A percentile compares a stretch with the other conserved stretches of the same genome.
Conservation (phyloP, 1,284 basidiomycete genomes). For the Cutaneotrichosporon arboriforme region DNA sequence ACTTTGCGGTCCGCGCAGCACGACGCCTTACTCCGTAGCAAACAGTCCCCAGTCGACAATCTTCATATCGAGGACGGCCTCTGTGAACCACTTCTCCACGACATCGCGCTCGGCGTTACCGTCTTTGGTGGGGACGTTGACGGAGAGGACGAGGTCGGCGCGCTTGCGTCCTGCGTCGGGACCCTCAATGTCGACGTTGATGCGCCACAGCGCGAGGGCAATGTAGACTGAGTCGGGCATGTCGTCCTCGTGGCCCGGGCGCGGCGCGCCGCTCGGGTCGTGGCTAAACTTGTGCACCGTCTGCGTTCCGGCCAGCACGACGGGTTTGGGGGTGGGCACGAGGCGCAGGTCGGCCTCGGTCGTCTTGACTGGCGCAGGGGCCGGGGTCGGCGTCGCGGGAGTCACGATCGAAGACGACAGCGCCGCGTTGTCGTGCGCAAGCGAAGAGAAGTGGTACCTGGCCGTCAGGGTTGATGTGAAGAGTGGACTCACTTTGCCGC, state of each 20-base stretch:
- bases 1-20: too few relatives aligned
- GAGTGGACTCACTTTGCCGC: constrained; percentile 60
- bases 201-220: constrained; percentile 69
- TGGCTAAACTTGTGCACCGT: constrained; percentile 63
- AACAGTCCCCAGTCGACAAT: constrained; percentile 73
- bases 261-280: constrained; percentile 38
- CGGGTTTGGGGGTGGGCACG: constrained; percentile 52
- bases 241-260: constrained; percentile 44
- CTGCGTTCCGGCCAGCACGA: constrained; percentile 65
- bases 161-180: constrained; percentile 52
- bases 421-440: constrained; percentile 89
- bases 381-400: constrained; percentile 23
- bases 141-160: constrained; percentile 72
- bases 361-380: constrained; percentile 9
- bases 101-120: constrained; percentile 29
- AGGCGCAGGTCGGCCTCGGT: constrained; percentile 31
- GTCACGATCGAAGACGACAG: constrained; percentile 51
- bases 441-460: constrained; percentile 84
- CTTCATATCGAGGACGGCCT: constrained; percentile 21
- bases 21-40: constrained; percentile 44
- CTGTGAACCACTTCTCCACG: constrained; percentile 38
- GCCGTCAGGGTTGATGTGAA: neutral
- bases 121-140: constrained; percentile 57
- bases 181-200: constrained; percentile 31
- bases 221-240: constrained; percentile 65